Base-by-base conservation (phyloP, 1,284 basidiomycete genomes). In the Cryptococcus sp. region DNA sequence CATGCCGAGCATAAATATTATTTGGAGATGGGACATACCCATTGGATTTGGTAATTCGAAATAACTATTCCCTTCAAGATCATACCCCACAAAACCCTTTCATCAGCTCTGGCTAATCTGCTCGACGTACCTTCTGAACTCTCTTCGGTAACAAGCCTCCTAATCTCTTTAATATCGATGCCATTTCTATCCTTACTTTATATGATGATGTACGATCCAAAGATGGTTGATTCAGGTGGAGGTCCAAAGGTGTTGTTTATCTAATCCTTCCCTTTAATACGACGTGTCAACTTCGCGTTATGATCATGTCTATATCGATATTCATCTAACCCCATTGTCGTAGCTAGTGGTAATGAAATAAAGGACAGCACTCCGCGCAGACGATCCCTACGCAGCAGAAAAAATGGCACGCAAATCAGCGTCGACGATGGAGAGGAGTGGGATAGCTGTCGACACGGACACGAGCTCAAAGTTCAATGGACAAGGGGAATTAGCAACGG, bases 21-120 rank as follows among this genome's bases (percentile, higher is more conserved):
- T 34, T 34, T 9, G 16, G 32, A 34, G 32, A 16, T 34, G 9
- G 9, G 19, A 45, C 46, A 24, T 46, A 46, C 61, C 61, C 43
- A 50, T 45, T 22, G 63, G 59, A 47, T 59, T 56, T 1, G 64
- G 60, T 18, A 58, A 22, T 49, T 69, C 66, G 24, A 58, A 65
- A 51, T 69, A 69, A 2, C 49, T 46, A 49, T 69, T 69, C 4
- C 61, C 57, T 45, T 59, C 50, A 3, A 59, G 49, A 37, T 59
- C 57, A 47, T 59, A 50, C 13, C 57, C 57, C 18, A 51, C 48
- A 31, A 59, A 31, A 10, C 57, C 57, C 54, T 59, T 42, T 22
- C 10, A 19, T 41, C 39, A 41, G 39, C 19, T 7, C 39, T n/a
- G 39, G 39, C 39, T 19, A 21, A 41, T 41, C 11, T 10, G 34